These are phyloP conservation scores for Eudorina sp. DNA, from an alignment of 139 green algal species.

Conservation along the genomic window DNA sequence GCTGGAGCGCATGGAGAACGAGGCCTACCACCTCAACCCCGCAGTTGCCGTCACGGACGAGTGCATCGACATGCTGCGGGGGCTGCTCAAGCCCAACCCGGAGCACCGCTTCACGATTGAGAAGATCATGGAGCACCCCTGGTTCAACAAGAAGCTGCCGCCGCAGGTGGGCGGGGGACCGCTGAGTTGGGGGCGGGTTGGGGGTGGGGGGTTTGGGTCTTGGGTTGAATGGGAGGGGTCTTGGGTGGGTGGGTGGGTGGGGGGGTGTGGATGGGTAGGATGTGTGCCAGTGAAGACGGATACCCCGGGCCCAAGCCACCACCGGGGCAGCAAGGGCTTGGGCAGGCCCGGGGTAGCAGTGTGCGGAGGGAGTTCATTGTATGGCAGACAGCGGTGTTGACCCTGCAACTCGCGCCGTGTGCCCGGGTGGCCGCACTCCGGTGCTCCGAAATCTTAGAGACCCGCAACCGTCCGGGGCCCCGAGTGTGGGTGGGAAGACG, in stretches of 20 bases:
- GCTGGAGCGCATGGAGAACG: slow-evolving; percentile 86
- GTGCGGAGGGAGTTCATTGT: no score
- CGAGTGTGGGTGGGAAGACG: no score
- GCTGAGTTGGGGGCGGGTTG: not conserved
- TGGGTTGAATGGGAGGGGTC: no score
- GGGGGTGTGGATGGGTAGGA: not conserved
- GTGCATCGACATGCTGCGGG: slow-evolving; percentile 71
- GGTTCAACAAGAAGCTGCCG: slow-evolving; percentile 83
- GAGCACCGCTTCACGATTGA: slow-evolving; percentile 69
- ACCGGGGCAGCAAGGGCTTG: not conserved
- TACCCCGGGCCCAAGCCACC: no score
- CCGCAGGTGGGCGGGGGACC: slow-evolving; percentile 57
- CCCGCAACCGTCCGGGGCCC: no score
- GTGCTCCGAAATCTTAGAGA: no score
- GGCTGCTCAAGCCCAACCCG: slow-evolving; percentile 63
- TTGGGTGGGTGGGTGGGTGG: no score
- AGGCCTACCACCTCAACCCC: slow-evolving; percentile 73
- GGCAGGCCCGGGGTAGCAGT: no score
- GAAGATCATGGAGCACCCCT: slow-evolving; percentile 77
- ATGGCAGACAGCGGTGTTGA: no score
- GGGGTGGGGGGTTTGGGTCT: not conserved
- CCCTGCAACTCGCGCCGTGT: no score
- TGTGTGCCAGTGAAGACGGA: not conserved
- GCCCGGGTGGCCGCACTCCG: no score
- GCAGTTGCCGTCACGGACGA: slow-evolving; percentile 41